Evolutionary conservation across 2,329 filamentous ascomycete species (phyloP).

Genomic region (Diaporthe humulicola): DNA sequence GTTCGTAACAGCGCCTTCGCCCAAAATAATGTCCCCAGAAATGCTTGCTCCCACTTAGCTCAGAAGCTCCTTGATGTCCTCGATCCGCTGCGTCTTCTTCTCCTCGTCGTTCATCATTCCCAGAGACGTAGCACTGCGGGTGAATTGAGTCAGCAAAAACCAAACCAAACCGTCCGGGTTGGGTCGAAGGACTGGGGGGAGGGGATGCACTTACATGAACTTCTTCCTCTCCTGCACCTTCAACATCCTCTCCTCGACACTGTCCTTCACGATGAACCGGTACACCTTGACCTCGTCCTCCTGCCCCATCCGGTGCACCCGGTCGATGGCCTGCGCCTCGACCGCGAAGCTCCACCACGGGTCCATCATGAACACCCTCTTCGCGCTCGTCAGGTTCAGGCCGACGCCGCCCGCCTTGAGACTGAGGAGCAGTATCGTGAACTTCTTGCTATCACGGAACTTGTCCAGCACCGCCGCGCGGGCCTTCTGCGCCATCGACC

Average conservation of each 20-base stretch:
- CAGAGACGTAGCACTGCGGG: conserved; percentile 84
- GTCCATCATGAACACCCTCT: conserved; percentile 98
- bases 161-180: not conserved
- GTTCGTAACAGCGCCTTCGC: not conserved
- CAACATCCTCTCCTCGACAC: conserved; percentile 96
- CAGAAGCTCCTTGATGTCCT: conserved; percentile 93
- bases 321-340: conserved; percentile 97
- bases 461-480: conserved; percentile 82
- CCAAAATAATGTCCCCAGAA: conserved; percentile 5
- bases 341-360: conserved; percentile 99
- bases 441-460: conserved; percentile 74
- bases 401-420: conserved; percentile 93
- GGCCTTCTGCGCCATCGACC: conserved; percentile 87
- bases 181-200: not conserved
- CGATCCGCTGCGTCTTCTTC: conserved; percentile 88
- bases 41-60: conserved; percentile 58
- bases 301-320: conserved; percentile 97
- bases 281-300: conserved; percentile 86
- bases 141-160: conserved; percentile 37
- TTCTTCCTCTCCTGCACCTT: conserved; percentile 95
- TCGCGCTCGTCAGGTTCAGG: conserved; percentile 90
- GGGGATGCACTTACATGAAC: conserved; percentile 78
- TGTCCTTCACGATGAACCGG: conserved; percentile 89
- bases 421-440: conserved; percentile 84
- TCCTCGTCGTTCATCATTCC: conserved; percentile 97